A percentile compares a stretch with the other conserved stretches of the same genome.
Evolutionary conservation across 2,329 filamentous ascomycete species (phyloP).

Genomic region (Mariannaea elegans): DNA sequence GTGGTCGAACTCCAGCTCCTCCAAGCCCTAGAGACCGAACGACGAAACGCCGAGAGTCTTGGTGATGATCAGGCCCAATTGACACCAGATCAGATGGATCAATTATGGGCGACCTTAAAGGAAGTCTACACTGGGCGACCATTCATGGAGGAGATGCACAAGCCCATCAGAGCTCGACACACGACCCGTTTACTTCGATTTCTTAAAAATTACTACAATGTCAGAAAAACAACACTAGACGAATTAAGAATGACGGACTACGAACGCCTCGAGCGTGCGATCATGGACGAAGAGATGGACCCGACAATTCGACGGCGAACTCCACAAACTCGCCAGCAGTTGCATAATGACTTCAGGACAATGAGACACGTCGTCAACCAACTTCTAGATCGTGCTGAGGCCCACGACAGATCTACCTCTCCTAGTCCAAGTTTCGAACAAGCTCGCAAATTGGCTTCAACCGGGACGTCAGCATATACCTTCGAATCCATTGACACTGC

Average conservation of each 20-base stretch:
- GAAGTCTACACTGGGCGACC: slow-evolving; percentile 43
- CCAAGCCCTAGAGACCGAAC: slow-evolving; percentile 34
- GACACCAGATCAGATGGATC: slow-evolving; percentile 42
- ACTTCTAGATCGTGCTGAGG: slow-evolving; percentile 42
- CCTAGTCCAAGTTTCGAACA: slow-evolving; percentile 43
- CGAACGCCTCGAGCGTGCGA: slow-evolving; percentile 41
- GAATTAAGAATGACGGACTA: slow-evolving; percentile 39
- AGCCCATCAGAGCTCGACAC: slow-evolving; percentile 39
- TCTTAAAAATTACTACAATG: slow-evolving; percentile 42
- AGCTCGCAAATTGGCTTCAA: slow-evolving; percentile 35
- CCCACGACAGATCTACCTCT: slow-evolving; percentile 30
- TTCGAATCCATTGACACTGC: slow-evolving; percentile 41
- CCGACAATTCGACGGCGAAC: slow-evolving; percentile 28
- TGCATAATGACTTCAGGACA: slow-evolving; percentile 39
- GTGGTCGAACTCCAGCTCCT: slow-evolving; percentile 51
- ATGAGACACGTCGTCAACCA: slow-evolving; percentile 41
- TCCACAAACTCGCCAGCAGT: slow-evolving; percentile 37
- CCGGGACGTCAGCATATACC: slow-evolving; percentile 33
- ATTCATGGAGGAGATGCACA: slow-evolving; percentile 48
- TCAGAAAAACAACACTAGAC: slow-evolving; percentile 32
- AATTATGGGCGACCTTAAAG: slow-evolving; percentile 45
- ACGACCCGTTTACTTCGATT: slow-evolving; percentile 41
- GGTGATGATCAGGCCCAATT: slow-evolving; percentile 27
- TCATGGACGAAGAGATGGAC: slow-evolving; percentile 42
- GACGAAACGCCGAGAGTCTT: slow-evolving; percentile 21